Base-by-base conservation (phyloP, 805 yeast genomes). In the Lachancea waltii region DNA sequence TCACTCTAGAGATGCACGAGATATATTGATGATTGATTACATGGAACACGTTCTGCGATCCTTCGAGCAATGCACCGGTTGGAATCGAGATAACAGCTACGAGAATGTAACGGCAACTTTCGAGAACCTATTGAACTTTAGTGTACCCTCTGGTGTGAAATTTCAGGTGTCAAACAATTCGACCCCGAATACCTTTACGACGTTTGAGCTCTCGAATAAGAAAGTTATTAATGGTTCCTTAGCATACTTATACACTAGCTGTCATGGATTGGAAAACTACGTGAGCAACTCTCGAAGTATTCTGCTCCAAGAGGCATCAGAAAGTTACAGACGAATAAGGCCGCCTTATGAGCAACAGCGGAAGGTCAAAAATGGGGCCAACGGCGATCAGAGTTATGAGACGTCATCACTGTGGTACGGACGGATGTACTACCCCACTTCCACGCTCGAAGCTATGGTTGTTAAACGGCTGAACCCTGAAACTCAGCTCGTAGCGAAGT, bases 1-100 rank as follows among this genome's bases (percentile, higher is more conserved):
- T 23, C 13, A 23, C 26, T 13, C 13, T 13, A 23, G 7, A 11
- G 26, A 23, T 13, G 10, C 26, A 23, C 26, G 26, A 23, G 26
- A 11, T 23, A 23, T 11, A 5, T 23, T 23, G 13, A 86, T 86
- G 96, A 67, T 79, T 44, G 72, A 76, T 30, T 89, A 83, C 64
- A 86, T 90, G 95, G 95, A 90, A 50, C 82, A 81, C 58, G 73
- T 90, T 22, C 80, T 81, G 49, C 69, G 73, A 60, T 74, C 84
- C 48, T 90, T 84, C 63, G 75, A 81, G 57, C 61, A 67, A 26
- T 58, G 81, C 17, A 79, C 94, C 1, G 71, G 72, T 4, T 89
- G 97, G 97, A 77, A 80, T 49, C 74, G 75, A 41, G 85, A 84
- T 46, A 82, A 82, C 58, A 72, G 83, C 24, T 86, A 82, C 53